Conservation (phyloP, 1,284 basidiomycete genomes). For the Ustilago xerochloae region DNA sequence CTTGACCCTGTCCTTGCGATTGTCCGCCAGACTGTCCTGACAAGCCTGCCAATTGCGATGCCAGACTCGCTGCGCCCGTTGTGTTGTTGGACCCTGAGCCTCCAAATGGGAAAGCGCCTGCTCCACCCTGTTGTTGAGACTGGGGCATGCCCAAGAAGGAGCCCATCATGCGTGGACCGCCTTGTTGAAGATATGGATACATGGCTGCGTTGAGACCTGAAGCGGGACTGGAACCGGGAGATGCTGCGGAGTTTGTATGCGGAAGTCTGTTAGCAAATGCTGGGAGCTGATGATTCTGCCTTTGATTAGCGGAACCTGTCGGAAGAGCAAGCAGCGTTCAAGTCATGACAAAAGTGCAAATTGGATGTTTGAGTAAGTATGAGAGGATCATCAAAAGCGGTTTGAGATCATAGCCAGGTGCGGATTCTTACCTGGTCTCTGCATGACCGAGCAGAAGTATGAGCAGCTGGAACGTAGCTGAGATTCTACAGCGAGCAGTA, state of each 20-base stretch:
- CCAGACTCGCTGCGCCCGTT: slow-evolving; percentile 45
- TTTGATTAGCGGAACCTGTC: slow-evolving; percentile 38
- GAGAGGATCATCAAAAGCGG: not conserved
- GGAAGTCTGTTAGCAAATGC: slow-evolving; percentile 44
- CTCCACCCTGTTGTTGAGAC: slow-evolving; percentile 46
- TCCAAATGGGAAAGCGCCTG: slow-evolving; percentile 52
- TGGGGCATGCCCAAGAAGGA: slow-evolving; percentile 52
- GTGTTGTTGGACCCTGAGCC: slow-evolving; percentile 49
- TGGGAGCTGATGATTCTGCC: slow-evolving; percentile 33
- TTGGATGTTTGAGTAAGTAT: not conserved
- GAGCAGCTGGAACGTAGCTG: slow-evolving; percentile 9
- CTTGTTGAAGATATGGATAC: slow-evolving; percentile 56
- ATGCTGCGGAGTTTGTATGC: slow-evolving; percentile 26
- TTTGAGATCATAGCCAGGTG: not conserved
- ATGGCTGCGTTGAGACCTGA: slow-evolving; percentile 28
- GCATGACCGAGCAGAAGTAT: slow-evolving; percentile 38
- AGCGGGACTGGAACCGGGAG: slow-evolving; percentile 30
- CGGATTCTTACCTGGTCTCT: slow-evolving; percentile 39
- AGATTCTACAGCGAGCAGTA: slow-evolving; percentile 1
- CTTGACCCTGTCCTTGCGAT: slow-evolving; percentile 47
- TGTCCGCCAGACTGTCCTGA: slow-evolving; percentile 42
- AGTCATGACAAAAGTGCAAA: not conserved
- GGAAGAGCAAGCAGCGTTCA: not conserved
- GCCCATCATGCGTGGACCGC: slow-evolving; percentile 53
- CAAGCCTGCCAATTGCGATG: slow-evolving; percentile 42